Conservation (phyloP, 805 yeast species). For the Metschnikowia sp. region DNA sequence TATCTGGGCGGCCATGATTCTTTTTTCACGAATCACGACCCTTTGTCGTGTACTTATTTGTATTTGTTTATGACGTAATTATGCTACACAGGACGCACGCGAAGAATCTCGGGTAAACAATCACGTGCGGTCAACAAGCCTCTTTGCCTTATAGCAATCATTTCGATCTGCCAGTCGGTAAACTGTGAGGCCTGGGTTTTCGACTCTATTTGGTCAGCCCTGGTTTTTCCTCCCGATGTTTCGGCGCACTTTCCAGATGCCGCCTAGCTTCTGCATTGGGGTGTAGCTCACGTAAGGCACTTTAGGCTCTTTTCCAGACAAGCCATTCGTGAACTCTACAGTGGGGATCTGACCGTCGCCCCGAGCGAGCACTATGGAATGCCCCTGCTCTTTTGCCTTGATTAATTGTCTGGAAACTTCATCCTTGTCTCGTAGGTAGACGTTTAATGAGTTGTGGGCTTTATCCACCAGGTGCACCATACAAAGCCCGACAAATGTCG, state of each 20-base stretch:
- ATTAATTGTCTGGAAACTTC: slow-evolving; percentile 12
- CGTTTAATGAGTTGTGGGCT: slow-evolving; percentile 37
- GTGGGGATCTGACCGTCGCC: slow-evolving; percentile 68
- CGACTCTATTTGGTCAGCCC: neutral
- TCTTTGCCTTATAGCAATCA: too few species aligned
- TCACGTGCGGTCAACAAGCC: neutral
- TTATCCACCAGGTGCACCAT: slow-evolving; percentile 65
- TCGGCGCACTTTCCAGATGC: slow-evolving; percentile 52
- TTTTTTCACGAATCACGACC: too few species aligned
- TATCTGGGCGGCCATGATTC: too few species aligned
- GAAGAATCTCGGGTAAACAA: neutral
- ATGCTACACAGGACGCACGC: neutral
- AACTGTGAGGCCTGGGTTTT: too few species aligned
- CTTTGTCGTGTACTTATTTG: neutral
- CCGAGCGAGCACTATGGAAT: slow-evolving; percentile 46
- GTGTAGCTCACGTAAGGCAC: slow-evolving; percentile 27
- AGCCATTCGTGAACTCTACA: slow-evolving; percentile 39
- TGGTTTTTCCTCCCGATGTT: slow-evolving; percentile 16
- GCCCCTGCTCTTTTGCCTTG: slow-evolving; percentile 13
- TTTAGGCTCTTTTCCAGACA: neutral
- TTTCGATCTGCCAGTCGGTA: too few species aligned
- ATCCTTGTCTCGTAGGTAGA: slow-evolving; percentile 50
- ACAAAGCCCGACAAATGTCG: slow-evolving; percentile 48
- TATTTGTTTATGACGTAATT: neutral
- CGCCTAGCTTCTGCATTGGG: slow-evolving; percentile 44